phyloP scores from a whole-genome alignment of 352 stramenopile genomes.

The Poterioochromonas sp. region DNA sequence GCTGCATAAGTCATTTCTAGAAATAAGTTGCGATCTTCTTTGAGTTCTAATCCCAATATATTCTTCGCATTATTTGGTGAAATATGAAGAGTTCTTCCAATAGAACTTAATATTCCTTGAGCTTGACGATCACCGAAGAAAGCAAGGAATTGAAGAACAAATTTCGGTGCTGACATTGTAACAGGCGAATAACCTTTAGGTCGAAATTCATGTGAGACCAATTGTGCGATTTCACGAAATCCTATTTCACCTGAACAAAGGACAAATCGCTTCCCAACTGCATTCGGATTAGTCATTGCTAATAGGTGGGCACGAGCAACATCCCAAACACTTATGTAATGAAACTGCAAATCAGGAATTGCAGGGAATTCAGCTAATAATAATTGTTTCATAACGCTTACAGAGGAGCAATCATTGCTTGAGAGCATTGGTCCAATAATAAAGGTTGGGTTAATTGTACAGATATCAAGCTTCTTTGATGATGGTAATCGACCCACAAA shows the following conservation, averaged over 20 bases:
- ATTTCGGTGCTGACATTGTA: background rate
- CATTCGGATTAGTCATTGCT: background rate
- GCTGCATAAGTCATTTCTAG: background rate
- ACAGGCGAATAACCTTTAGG: background rate
- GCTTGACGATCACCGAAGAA: background rate
- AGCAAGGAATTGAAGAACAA: background rate
- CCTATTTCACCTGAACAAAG: background rate
- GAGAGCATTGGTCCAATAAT: background rate
- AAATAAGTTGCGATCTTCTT: background rate
- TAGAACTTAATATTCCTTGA: background rate
- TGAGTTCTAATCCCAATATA: background rate
- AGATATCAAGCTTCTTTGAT: background rate
- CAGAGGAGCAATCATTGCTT: background rate
- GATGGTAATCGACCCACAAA: background rate
- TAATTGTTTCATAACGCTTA: background rate
- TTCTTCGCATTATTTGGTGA: background rate
- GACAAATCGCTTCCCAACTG: conserved; percentile 1
- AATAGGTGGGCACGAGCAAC: background rate
- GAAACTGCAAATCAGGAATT: background rate
- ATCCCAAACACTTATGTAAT: background rate
- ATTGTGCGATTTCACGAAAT: background rate
- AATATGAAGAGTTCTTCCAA: background rate
- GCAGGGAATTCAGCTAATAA: background rate
- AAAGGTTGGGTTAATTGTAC: background rate
- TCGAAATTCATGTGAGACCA: background rate